Evolutionary conservation across 2,329 filamentous ascomycete species (phyloP).

Genomic region (Fusarium sp.): DNA sequence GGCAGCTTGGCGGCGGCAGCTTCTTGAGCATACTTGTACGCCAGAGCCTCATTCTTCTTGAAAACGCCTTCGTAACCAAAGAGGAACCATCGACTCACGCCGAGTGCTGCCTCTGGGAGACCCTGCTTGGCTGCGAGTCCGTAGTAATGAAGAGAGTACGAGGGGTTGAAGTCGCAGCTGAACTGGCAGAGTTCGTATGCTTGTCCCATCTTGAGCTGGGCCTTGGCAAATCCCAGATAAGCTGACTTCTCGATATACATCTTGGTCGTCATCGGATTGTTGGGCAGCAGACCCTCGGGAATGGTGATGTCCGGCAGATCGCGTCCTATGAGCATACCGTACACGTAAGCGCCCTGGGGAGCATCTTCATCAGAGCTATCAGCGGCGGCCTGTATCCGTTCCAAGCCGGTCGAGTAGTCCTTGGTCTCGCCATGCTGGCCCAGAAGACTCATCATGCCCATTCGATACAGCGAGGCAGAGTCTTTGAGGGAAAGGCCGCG

Average conservation of each 20-base stretch:
- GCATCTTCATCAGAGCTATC: conserved; percentile 94
- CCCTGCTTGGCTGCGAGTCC: conserved; percentile 91
- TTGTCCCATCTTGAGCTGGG: conserved; percentile 96
- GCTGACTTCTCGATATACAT: conserved; percentile 96
- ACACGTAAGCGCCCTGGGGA: conserved; percentile 93
- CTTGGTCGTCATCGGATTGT: conserved; percentile 76
- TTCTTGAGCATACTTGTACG: conserved; percentile 88
- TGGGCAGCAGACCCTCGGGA: conserved; percentile 73
- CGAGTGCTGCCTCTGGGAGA: conserved; percentile 91
- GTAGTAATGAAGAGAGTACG: conserved; percentile 94
- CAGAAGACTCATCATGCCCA: conserved; percentile 97
- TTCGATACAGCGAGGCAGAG: conserved; percentile 83
- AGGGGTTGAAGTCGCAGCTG: conserved; percentile 93
- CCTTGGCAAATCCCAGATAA: conserved; percentile 94
- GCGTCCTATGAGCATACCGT: conserved; percentile 91
- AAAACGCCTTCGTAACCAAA: conserved; percentile 94
- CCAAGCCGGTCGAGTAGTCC: conserved; percentile 79
- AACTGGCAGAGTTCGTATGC: conserved; percentile 95
- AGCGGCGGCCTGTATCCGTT: conserved; percentile 84
- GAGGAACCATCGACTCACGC: conserved; percentile 98
- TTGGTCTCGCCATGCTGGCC: conserved; percentile 92
- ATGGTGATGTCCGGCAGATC: conserved; percentile 91
- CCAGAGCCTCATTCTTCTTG: conserved; percentile 93
- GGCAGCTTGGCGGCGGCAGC: conserved; percentile 83
- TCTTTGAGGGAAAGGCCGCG: conserved; percentile 81